phyloP scores from a whole-genome alignment of 2,329 filamentous ascomycete genomes.

The Epichloe gansuensis region DNA sequence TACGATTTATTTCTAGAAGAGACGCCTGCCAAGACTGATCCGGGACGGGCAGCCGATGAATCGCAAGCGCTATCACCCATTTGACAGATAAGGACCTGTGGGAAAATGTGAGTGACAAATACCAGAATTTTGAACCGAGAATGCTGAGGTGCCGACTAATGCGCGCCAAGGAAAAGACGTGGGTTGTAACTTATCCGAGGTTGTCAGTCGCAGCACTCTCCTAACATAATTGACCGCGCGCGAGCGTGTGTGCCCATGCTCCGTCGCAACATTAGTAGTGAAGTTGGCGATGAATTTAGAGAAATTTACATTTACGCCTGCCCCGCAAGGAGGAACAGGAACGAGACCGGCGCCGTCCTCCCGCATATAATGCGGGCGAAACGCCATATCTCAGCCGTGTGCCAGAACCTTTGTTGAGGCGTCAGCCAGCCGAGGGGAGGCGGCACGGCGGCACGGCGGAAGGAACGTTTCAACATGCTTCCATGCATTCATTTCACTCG shows the following conservation, averaged over 20 bases:
- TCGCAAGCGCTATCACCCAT: neutral
- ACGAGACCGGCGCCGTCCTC: too few species aligned
- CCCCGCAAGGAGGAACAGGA: too few species aligned
- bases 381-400: neutral
- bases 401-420: neutral
- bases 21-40: neutral
- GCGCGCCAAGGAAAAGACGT: too few species aligned
- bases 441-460: neutral
- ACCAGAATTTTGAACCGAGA: too few species aligned
- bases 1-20: constrained; percentile 19
- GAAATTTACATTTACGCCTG: too few species aligned
- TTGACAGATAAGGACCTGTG: neutral
- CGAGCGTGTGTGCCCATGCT: too few species aligned
- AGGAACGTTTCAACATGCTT: neutral
- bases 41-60: neutral
- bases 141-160: too few species aligned
- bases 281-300: too few species aligned
- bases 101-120: neutral
- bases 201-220: too few species aligned
- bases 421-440: neutral
- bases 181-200: too few species aligned
- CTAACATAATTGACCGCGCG: too few species aligned
- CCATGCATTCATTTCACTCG: neutral
- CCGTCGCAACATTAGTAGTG: too few species aligned
- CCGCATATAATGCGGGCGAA: neutral